Evolutionary conservation across 768 basidiomycete genomes (phyloP).

Genomic region (Rickenella mellea): DNA sequence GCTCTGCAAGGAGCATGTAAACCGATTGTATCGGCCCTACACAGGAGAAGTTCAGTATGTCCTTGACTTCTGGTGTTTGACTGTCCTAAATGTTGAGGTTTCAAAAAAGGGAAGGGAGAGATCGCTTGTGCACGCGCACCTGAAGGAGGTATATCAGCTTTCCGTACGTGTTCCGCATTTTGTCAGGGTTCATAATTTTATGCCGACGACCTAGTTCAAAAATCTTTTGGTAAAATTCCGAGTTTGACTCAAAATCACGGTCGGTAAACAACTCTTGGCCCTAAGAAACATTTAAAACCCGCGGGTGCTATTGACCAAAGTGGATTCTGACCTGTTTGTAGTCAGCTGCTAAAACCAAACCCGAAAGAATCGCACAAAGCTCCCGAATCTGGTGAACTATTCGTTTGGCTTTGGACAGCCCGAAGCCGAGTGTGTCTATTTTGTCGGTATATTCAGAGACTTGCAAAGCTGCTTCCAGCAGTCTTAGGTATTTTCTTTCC

Average conservation of each 20-base stretch:
- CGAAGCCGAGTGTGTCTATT: constrained; percentile 73
- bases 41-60: constrained; percentile 71
- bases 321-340: constrained; percentile 70
- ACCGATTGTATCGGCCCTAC: constrained; percentile 74
- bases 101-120: constrained; percentile 4
- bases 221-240: constrained; percentile 67
- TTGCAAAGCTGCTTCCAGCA: constrained; percentile 75
- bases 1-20: constrained; percentile 52
- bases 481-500: constrained; percentile 78
- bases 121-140: constrained; percentile 27
- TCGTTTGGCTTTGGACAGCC: constrained; percentile 75
- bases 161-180: constrained; percentile 84
- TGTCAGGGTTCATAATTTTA: constrained; percentile 90
- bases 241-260: constrained; percentile 72
- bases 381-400: constrained; percentile 83
- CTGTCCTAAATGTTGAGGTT: constrained; percentile 50
- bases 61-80: constrained; percentile 73
- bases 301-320: neutral
- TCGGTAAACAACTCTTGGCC: constrained; percentile 83
- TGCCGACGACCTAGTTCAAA: constrained; percentile 80
- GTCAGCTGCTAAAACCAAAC: constrained; percentile 71
- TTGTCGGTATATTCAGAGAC: constrained; percentile 89
- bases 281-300: neutral
- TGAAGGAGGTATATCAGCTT: constrained; percentile 79
- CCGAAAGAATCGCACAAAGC: constrained; percentile 81